Evolutionary conservation across 495 filamentous ascomycete species (phyloP).

Genomic region (Amphirosellinia nigrospora): DNA sequence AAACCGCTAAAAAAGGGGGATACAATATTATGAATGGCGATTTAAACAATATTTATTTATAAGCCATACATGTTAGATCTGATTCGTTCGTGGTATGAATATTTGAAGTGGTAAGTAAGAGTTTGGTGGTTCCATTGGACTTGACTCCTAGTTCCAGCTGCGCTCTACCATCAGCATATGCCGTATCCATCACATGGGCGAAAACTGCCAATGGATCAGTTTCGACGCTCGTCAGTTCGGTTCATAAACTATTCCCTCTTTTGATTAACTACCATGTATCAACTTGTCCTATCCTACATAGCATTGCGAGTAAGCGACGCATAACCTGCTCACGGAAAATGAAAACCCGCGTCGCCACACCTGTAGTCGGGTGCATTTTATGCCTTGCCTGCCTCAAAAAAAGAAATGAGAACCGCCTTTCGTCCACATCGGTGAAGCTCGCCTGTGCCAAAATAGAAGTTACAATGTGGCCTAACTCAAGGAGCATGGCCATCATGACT

Average conservation of each 20-base stretch:
- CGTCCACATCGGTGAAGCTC: neutral
- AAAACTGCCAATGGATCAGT: neutral
- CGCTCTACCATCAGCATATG: too few relatives aligned
- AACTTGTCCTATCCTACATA: conserved; percentile 14
- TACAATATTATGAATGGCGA: too few relatives aligned
- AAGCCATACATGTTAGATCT: too few relatives aligned
- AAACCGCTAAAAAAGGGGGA: too few relatives aligned
- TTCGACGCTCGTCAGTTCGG: neutral
- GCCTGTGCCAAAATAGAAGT: neutral
- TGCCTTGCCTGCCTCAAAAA: neutral
- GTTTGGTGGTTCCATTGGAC: too few relatives aligned
- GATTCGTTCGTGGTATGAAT: too few relatives aligned
- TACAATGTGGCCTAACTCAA: neutral
- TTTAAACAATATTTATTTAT: too few relatives aligned
- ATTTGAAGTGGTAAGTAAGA: too few relatives aligned
- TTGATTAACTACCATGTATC: neutral
- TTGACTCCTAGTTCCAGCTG: too few relatives aligned
- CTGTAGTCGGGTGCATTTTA: conserved; percentile 1
- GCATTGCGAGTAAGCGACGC: neutral
- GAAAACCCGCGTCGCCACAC: neutral
- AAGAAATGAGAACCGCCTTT: neutral
- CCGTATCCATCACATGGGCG: neutral
- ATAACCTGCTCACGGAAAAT: neutral
- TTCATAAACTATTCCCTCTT: neutral
- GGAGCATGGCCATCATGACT: neutral